These are phyloP conservation scores for Pichia sp. DNA, from an alignment of 1,139 yeast genomes.

Conservation along the genomic window DNA sequence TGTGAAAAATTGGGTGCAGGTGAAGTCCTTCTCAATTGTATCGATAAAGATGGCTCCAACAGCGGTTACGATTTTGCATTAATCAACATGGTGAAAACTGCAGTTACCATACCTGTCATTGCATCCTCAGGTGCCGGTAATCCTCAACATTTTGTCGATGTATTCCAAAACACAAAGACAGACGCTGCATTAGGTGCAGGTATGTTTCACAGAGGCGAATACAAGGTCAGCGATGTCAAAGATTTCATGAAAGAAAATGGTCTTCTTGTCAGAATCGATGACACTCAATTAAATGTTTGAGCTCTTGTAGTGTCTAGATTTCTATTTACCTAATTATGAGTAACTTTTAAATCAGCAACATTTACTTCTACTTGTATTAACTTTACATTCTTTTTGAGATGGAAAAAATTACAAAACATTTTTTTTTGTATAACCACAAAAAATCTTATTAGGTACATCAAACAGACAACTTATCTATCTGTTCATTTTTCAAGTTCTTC, in stretches of 20 bases:
- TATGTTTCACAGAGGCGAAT: constrained; percentile 92
- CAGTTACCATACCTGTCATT: constrained; percentile 84
- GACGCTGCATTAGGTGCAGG: constrained; percentile 99
- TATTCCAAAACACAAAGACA: constrained; percentile 70
- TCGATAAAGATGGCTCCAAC: constrained; percentile 94
- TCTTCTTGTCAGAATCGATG: constrained; percentile 48
- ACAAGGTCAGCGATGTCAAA: constrained; percentile 81
- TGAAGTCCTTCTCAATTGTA: constrained; percentile 84
- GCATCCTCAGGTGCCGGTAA: constrained; percentile 97
- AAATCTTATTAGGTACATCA: not conserved
- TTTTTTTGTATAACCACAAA: not conserved
- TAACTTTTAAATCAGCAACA: no score
- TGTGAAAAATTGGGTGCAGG: constrained; percentile 97
- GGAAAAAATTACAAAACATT: not conserved
- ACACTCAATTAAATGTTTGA: constrained; percentile 16
- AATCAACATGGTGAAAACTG: constrained; percentile 66
- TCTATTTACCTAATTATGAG: no score
- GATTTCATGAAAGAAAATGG: constrained; percentile 50
- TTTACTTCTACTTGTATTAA: no score
- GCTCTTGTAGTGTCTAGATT: no score
- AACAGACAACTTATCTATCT: not conserved
- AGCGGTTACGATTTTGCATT: constrained; percentile 88
- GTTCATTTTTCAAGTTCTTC: constrained; percentile 25
- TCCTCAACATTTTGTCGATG: constrained; percentile 86
- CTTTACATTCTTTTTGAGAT: not conserved